phyloP scores from a whole-genome alignment of 306 rosid genomes.

The Lablab purpureus region DNA sequence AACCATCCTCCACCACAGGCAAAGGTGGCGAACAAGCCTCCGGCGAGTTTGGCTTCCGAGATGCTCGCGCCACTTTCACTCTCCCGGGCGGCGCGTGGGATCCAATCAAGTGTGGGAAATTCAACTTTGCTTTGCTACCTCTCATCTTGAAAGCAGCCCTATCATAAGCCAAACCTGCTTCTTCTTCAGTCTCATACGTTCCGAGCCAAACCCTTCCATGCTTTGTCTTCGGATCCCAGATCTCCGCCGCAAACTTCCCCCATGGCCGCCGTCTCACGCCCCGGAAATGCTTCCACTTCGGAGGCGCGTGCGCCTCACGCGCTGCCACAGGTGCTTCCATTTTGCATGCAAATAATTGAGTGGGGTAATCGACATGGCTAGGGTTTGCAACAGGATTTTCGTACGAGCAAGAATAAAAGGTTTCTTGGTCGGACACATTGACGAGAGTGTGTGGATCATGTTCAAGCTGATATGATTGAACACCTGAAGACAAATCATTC shows the following conservation, averaged over 20 bases:
- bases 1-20: background rate
- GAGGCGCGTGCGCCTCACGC: slow-evolving; percentile 2
- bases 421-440: background rate
- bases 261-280: slow-evolving; percentile 31
- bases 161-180: slow-evolving; percentile 57
- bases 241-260: slow-evolving; percentile 33
- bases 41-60: background rate
- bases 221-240: background rate
- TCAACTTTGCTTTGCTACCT: slow-evolving; percentile 65
- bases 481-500: background rate
- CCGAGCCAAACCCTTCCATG: slow-evolving; percentile 32
- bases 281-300: background rate
- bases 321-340: background rate
- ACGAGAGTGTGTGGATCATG: background rate
- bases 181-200: background rate
- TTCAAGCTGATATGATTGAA: background rate
- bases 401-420: background rate
- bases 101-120: slow-evolving; percentile 57
- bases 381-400: background rate
- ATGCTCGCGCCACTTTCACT: background rate
- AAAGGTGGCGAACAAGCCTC: background rate
- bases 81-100: slow-evolving; percentile 25
- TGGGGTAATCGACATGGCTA: background rate
- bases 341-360: background rate
- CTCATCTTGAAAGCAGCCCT: slow-evolving; percentile 59